A percentile compares a stretch with the other conserved stretches of the same genome.
These are phyloP conservation scores for Pezicula carpinea DNA, from an alignment of 2,329 filamentous ascomycete species.

Conservation along the genomic window DNA sequence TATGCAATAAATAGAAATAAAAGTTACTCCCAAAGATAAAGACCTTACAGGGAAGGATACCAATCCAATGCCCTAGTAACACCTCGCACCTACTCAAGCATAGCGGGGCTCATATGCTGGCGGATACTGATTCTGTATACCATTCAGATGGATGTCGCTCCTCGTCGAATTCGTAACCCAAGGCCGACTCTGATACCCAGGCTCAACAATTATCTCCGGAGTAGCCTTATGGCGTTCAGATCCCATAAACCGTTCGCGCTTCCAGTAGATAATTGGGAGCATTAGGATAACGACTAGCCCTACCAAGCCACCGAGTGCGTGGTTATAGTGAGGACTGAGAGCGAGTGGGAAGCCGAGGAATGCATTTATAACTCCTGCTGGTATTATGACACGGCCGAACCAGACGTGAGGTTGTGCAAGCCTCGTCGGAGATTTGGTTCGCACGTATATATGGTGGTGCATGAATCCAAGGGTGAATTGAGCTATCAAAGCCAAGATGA, in stretches of 20 bases:
- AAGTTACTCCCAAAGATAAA: too few species aligned
- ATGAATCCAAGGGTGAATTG: slow-evolving; percentile 52
- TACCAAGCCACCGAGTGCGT: slow-evolving; percentile 43
- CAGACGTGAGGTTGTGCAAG: slow-evolving; percentile 51
- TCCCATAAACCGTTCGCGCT: slow-evolving; percentile 3
- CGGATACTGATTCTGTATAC: too few species aligned
- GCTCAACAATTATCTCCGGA: background rate
- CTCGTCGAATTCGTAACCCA: slow-evolving; percentile 2
- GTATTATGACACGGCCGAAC: slow-evolving; percentile 49
- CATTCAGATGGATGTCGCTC: slow-evolving; percentile 9
- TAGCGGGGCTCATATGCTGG: too few species aligned
- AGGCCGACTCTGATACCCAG: slow-evolving; percentile 12
- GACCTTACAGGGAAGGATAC: too few species aligned
- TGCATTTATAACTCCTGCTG: slow-evolving; percentile 50
- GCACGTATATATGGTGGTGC: slow-evolving; percentile 49
- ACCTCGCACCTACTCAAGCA: too few species aligned
- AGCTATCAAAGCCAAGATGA: slow-evolving; percentile 45
- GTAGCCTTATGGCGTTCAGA: slow-evolving; percentile 5
- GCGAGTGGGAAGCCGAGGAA: slow-evolving; percentile 57
- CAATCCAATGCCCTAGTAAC: too few species aligned
- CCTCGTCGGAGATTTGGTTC: slow-evolving; percentile 43
- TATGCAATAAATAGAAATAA: too few species aligned
- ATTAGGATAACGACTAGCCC: slow-evolving; percentile 36
- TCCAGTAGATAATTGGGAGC: slow-evolving; percentile 22
- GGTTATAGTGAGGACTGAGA: slow-evolving; percentile 41